Conservation (phyloP, 495 filamentous ascomycete genomes). For the Rhypophila decipiens region DNA sequence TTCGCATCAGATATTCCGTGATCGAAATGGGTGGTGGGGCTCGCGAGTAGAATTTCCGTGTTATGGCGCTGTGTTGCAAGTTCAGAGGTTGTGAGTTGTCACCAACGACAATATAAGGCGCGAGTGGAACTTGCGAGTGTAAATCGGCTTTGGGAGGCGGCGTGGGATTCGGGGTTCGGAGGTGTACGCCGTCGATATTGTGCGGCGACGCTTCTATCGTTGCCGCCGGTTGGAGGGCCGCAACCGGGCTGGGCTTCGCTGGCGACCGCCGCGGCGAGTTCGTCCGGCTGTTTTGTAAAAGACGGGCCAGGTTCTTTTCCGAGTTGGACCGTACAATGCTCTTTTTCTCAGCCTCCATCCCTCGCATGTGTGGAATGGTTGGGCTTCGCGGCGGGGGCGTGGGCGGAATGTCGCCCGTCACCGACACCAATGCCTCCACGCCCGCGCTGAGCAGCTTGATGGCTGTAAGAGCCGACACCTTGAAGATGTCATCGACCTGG, state of each 20-base stretch:
- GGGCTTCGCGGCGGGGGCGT: conserved; percentile 60
- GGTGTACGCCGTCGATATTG: conserved; percentile 40
- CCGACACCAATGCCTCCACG: conserved; percentile 63
- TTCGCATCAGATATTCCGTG: conserved; percentile 76
- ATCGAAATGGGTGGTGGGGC: conserved; percentile 72
- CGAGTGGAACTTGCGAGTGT: conserved; percentile 17
- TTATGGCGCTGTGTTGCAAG: conserved; percentile 71
- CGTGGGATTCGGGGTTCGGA: conserved; percentile 24
- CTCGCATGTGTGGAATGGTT: conserved; percentile 54
- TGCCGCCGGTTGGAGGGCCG: conserved; percentile 5
- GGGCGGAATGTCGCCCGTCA: conserved; percentile 67
- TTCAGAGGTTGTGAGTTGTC: conserved; percentile 56
- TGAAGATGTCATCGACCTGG: conserved; percentile 56
- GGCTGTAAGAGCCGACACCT: conserved; percentile 65
- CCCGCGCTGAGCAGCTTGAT: conserved; percentile 68
- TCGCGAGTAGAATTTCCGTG: conserved; percentile 88
- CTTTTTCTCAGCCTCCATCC: conserved; percentile 52
- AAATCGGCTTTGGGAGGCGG: conserved; percentile 9
- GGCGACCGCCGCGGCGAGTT: conserved; percentile 16
- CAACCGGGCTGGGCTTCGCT: conserved; percentile 1
- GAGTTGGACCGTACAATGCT: conserved; percentile 49
- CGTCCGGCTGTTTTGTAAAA: conserved; percentile 22
- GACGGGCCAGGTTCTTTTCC: conserved; percentile 35
- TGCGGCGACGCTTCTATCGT: conserved; percentile 9
- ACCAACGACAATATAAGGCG: conserved; percentile 50